Conservation (phyloP, 2,329 filamentous ascomycete species). For the Xylariaceae sp. region DNA sequence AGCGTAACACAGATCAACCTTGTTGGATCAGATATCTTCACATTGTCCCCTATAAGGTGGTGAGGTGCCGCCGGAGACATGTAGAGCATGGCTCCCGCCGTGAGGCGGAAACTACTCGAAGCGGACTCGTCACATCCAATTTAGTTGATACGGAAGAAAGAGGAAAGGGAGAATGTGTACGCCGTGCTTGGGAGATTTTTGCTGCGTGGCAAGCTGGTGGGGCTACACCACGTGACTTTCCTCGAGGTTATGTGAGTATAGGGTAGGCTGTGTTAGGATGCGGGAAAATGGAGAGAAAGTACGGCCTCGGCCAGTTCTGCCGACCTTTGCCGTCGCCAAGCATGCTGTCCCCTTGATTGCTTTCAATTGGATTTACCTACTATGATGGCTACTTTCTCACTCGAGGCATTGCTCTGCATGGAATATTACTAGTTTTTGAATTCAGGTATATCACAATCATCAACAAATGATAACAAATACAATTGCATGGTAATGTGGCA, state of each 20-base stretch:
- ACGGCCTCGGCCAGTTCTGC: not conserved
- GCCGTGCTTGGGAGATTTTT: slow-evolving; percentile 1
- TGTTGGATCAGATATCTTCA: slow-evolving; percentile 61
- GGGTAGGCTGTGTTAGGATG: not conserved
- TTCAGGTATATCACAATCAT: too few relatives aligned
- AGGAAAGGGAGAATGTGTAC: slow-evolving; percentile 25
- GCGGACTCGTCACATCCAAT: slow-evolving; percentile 73
- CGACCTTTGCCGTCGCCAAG: too few relatives aligned
- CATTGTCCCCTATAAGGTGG: slow-evolving; percentile 61
- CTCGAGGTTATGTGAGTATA: not conserved
- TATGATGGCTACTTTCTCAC: too few relatives aligned
- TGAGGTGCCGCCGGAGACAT: slow-evolving; percentile 61
- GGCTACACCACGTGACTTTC: slow-evolving; percentile 5
- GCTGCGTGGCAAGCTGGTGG: not conserved
- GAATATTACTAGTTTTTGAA: too few relatives aligned
- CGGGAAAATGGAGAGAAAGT: too few relatives aligned
- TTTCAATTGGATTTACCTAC: too few relatives aligned
- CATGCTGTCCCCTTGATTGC: too few relatives aligned
- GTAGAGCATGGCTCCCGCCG: slow-evolving; percentile 55
- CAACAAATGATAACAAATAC: too few relatives aligned
- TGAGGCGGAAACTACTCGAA: slow-evolving; percentile 48
- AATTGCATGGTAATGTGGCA: too few relatives aligned
- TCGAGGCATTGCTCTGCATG: too few relatives aligned
- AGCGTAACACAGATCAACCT: slow-evolving; percentile 21
- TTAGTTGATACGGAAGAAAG: slow-evolving; percentile 66